Base-by-base conservation (phyloP, 75 land plant genomes). In the Adiantum capillusveneris region DNA sequence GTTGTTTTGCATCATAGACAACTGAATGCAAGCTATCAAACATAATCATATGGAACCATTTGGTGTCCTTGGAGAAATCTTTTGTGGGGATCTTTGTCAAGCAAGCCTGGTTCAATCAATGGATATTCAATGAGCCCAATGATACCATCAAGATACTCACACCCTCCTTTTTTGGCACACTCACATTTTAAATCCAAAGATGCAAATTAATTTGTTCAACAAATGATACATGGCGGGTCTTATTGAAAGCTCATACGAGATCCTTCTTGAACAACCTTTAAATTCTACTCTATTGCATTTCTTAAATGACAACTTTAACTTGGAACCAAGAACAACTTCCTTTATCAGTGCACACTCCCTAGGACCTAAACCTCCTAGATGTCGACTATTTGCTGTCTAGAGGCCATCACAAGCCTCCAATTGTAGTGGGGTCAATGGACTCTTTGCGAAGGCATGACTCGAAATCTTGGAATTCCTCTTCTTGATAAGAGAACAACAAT, bases 221-320 rank as follows among this genome's bases (percentile, higher is more conserved):
- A 6, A 6, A 14, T 21, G 5, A 21, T 18, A 46, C 14, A 17
- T 2, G 14, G 50, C 17, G 2, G 50, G 50, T n/a, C 22, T 46
- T 46, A 46, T 21, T 6, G 6, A 6, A 14, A 46, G 12, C 14
- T 46, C 50, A 46, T 46, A 46, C 6, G 22, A 18, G 5, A 46
- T 14, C 50, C 50, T 46, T 17, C 50, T 14, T 21, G 50, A 46
- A 6, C 12, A n/a, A 46, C 12, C 50, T 46, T 46, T 46, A 17
- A 46, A 46, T 46, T 46, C 50, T n/a, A n/a, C 17, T 17, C 50
- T n/a, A 17, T 46, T 46, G 22, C 50, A 14, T 46, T 46, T 46
- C 17, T 46, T 3, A 2, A 46, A 46, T 21, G 22, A 21, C 50
- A 3, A 46, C 17, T 17, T 46, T 21, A 46, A 17, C 22, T 14